Evolutionary conservation across 306 rosid species (phyloP).

Genomic region (Rosa lucieae): DNA sequence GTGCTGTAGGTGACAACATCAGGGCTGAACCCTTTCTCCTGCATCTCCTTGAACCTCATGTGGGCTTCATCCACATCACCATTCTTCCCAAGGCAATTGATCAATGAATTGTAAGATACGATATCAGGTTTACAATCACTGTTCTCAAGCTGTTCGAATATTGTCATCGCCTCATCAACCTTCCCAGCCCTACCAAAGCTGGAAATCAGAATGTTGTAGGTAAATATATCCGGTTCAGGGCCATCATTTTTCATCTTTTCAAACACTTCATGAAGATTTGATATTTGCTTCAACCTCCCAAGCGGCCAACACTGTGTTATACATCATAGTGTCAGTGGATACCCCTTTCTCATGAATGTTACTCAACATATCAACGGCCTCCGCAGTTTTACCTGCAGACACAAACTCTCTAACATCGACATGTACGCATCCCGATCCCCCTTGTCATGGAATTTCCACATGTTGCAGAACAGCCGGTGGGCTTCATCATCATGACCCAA

Average conservation of each 20-base stretch:
- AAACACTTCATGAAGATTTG: constrained; percentile 65
- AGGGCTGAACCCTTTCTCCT: constrained; percentile 77
- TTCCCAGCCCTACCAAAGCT: constrained; percentile 80
- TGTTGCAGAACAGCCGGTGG: constrained; percentile 82
- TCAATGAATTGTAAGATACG: constrained; percentile 77
- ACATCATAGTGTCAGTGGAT: constrained; percentile 69
- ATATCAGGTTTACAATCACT: constrained; percentile 69
- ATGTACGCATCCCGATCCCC: constrained; percentile 76
- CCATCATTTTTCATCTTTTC: constrained; percentile 85
- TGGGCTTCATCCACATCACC: constrained; percentile 96
- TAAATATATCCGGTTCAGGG: constrained; percentile 73
- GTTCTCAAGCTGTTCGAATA: constrained; percentile 82
- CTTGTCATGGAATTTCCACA: constrained; percentile 78
- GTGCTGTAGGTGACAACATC: constrained; percentile 96
- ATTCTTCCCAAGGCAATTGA: constrained; percentile 93
- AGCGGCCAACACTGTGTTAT: constrained; percentile 74
- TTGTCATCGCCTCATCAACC: constrained; percentile 58
- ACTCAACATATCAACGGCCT: constrained; percentile 74
- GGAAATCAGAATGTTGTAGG: constrained; percentile 81
- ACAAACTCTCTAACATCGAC: constrained; percentile 87
- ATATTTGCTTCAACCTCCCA: constrained; percentile 67
- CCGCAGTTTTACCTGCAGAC: constrained; percentile 69
- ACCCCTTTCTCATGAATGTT: constrained; percentile 83
- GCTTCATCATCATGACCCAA: constrained; percentile 86
- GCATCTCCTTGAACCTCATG: constrained; percentile 93